Percentiles rank a stretch among this genome's conserved stretches.
Conservation (phyloP, 1,139 yeast species). For the Entelexis paramagnoliae region DNA sequence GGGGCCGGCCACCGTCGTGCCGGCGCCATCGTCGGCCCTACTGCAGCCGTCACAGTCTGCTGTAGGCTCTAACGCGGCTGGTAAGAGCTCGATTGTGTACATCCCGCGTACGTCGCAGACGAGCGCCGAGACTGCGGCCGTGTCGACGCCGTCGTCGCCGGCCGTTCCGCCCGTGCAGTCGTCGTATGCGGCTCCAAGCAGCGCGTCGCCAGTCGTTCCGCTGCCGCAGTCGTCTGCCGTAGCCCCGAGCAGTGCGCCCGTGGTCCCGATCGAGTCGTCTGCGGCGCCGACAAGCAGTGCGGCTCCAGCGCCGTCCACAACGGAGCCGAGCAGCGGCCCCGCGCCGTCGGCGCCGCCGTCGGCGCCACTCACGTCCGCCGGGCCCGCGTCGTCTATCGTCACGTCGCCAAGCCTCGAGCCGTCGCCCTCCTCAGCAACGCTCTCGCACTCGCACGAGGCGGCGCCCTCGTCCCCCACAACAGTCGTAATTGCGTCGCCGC, state of each 20-base stretch:
- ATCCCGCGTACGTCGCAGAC: background rate
- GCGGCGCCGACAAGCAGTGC: background rate
- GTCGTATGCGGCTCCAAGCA: background rate
- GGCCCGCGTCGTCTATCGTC: background rate
- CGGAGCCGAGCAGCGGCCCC: background rate
- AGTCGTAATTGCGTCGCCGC: background rate
- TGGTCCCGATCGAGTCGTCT: background rate
- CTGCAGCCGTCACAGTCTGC: background rate
- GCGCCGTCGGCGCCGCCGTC: background rate
- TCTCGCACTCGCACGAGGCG: background rate
- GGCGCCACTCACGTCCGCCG: background rate
- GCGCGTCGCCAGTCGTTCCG: background rate
- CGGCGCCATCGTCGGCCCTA: background rate
- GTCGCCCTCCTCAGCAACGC: background rate
- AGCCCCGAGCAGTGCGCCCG: background rate
- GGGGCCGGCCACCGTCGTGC: background rate
- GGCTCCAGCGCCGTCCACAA: background rate
- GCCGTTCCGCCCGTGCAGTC: background rate
- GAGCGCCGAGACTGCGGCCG: background rate
- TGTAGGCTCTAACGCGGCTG: background rate
- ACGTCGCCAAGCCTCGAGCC: background rate
- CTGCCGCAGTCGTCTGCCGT: background rate
- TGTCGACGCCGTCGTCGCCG: too few relatives aligned
- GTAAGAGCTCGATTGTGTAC: constrained; percentile 2
- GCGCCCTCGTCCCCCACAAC: background rate